Conservation (phyloP, 345 rosid species). For the Xanthoceras sorbifolium region DNA sequence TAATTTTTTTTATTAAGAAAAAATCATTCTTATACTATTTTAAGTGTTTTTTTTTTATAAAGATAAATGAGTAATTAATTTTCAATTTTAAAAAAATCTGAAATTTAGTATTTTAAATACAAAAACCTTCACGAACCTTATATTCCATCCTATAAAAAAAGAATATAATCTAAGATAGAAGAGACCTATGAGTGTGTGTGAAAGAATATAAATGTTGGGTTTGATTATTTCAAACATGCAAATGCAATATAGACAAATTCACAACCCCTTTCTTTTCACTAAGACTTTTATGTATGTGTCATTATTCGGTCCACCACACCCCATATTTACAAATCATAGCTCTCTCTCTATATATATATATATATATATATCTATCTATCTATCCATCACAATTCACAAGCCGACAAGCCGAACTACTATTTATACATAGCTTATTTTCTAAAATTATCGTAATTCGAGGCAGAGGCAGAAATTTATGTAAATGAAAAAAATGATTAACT, state of each 20-base stretch:
- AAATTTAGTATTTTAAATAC: background rate
- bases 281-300: background rate
- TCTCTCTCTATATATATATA: background rate
- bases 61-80: background rate
- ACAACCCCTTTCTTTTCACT: background rate
- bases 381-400: background rate
- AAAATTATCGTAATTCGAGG: no score
- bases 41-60: no score
- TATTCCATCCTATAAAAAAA: background rate
- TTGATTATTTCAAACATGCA: background rate
- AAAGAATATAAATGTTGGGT: no score
- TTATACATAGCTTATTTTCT: background rate
- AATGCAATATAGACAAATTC: constrained; percentile 8
- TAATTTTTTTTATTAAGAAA: no score
- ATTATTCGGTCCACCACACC: background rate
- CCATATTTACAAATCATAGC: background rate
- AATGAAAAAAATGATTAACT: no score
- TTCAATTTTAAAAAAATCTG: no score
- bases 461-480: no score
- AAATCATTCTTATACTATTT: no score
- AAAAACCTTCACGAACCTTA: background rate
- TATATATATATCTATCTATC: no score
- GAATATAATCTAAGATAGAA: no score
- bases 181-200: no score
- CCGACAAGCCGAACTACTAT: background rate